Base-by-base conservation (phyloP, 1,284 basidiomycete genomes). In the Naganishia cerealis region DNA sequence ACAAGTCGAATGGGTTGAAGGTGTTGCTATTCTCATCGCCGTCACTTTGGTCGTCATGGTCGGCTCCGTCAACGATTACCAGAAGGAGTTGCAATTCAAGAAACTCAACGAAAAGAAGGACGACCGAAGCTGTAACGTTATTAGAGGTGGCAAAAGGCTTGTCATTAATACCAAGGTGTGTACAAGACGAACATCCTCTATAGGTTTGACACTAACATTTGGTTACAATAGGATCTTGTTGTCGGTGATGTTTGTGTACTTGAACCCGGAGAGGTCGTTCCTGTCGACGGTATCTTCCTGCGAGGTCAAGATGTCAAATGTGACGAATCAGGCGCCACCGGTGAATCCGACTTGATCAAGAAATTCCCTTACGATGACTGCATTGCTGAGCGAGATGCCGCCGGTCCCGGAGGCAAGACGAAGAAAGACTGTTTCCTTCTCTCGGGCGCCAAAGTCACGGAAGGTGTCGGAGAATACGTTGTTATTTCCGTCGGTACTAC, bases 31-130 rank as follows among this genome's bases (percentile, higher is more conserved):
- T 77, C 87, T 96, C 73, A 86, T 94, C 66, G 96, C 96, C 7
- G 92, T 96, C 71, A 88, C 95, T 70, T 80, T 92, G 69, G 79
- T 82, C 72, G 81, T 84, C 57, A 70, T 81, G 29, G 80, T 82
- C 66, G 79, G 80, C 29, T 79, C 79, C 42, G 73, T 80, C 70
- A 82, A 81, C 71, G 81, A 81, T 72, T 99, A 91, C 88, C 94
- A 98, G 80, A 98, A 99, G 82, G 95, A 99, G 79, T 87, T 88
- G 8, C 95, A 99, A 81, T 98, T 99, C 83, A 88, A 90, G 75
- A 84, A 84, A 46, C 86, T 99, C 65, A 97, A 97, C 77, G 91
- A 91, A 72, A 91, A 96, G 82, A 96, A 96, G 81, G 96, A 98
- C 68, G 92, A 96, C 75, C 90, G 95, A 57, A 87, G 87, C 12